Evolutionary conservation across 2,329 filamentous ascomycete genomes (phyloP).

Genomic region (Xylaria sp.): DNA sequence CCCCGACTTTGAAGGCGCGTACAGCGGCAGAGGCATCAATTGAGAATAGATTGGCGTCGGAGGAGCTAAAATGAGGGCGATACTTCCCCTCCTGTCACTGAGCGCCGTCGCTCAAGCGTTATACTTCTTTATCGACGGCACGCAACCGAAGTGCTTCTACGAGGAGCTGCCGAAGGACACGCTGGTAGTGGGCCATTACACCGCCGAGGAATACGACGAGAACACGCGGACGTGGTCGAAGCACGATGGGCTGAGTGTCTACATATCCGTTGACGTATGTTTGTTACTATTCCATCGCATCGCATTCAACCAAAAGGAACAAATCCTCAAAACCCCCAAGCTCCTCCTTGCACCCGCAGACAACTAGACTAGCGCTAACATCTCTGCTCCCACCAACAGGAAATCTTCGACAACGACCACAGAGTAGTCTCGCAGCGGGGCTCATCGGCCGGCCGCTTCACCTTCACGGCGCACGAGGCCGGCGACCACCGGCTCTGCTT

Average conservation of each 20-base stretch:
- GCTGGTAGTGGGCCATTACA: slow-evolving; percentile 92
- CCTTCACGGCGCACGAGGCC: slow-evolving; percentile 93
- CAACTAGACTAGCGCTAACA: neutral
- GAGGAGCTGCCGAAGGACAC: slow-evolving; percentile 98
- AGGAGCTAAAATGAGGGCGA: slow-evolving; percentile 61
- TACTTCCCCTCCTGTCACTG: slow-evolving; percentile 75
- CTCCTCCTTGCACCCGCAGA: neutral
- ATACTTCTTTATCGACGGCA: slow-evolving; percentile 95
- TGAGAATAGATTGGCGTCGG: slow-evolving; percentile 28
- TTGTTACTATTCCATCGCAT: neutral
- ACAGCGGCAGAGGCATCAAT: slow-evolving; percentile 26
- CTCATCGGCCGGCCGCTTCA: slow-evolving; percentile 82
- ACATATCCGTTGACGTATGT: slow-evolving; percentile 87
- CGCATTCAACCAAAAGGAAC: neutral
- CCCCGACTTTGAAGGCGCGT: slow-evolving; percentile 16
- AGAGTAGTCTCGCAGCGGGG: slow-evolving; percentile 91
- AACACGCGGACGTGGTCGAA: slow-evolving; percentile 73
- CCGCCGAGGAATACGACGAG: slow-evolving; percentile 84
- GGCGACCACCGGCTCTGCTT: slow-evolving; percentile 98
- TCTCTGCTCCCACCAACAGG: slow-evolving; percentile 59
- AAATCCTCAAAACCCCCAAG: too few species aligned
- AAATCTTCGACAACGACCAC: slow-evolving; percentile 98
- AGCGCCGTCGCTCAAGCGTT: slow-evolving; percentile 78
- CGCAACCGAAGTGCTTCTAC: slow-evolving; percentile 92
- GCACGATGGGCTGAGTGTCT: slow-evolving; percentile 82